These are phyloP conservation scores for Purshia tridentata DNA, from an alignment of 306 rosid genomes.

Conservation along the genomic window DNA sequence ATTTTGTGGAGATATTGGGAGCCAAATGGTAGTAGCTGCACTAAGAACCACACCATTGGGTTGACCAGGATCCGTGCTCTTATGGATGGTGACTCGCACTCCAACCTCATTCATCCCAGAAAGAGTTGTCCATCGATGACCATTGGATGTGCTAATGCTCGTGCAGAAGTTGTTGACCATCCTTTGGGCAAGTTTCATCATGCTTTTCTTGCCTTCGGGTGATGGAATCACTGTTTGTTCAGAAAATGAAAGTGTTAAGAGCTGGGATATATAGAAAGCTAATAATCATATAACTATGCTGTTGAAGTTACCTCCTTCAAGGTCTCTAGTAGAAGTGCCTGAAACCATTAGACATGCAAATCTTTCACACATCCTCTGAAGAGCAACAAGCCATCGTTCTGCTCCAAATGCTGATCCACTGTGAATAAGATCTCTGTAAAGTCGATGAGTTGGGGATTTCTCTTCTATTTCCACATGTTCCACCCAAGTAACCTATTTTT, in stretches of 20 bases:
- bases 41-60: conserved; percentile 84
- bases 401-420: conserved; percentile 86
- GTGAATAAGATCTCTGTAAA: conserved; percentile 61
- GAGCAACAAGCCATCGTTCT: conserved; percentile 72
- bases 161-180: conserved; percentile 84
- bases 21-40: conserved; percentile 94
- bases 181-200: conserved; percentile 98
- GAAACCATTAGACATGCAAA: conserved; percentile 78
- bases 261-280: background rate
- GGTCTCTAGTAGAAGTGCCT: conserved; percentile 67
- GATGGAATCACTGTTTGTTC: conserved; percentile 70
- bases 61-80: conserved; percentile 81
- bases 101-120: conserved; percentile 76
- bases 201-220: conserved; percentile 77
- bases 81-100: conserved; percentile 72
- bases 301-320: conserved; percentile 64
- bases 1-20: conserved; percentile 75
- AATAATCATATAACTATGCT: background rate
- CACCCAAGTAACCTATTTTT: conserved; percentile 77
- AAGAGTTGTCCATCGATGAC: conserved; percentile 82
- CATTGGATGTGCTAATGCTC: conserved; percentile 70
- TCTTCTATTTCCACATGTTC: conserved; percentile 94
- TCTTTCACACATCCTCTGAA: conserved; percentile 84
- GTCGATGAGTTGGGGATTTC: conserved; percentile 63
- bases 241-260: background rate